Evolutionary conservation across 2,329 filamentous ascomycete genomes (phyloP), one percentile per base, ranked within the genome.

Genomic region (Cladophialophora carrionii): DNA sequence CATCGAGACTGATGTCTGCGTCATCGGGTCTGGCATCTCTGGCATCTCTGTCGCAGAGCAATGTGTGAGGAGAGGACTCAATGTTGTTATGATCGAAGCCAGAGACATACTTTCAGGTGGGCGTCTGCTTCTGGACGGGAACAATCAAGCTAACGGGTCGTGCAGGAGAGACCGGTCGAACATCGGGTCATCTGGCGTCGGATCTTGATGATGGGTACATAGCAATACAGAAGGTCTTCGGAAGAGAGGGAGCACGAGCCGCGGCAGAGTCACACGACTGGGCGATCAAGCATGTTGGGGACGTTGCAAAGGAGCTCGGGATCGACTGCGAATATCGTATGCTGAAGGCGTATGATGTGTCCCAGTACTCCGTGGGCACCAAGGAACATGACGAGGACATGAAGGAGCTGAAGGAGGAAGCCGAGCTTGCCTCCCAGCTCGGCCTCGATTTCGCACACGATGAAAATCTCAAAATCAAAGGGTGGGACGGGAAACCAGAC

Each of bases 281-380:
- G 81, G 84, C 83, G 0, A 69, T 85, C 10, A 76, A 83, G 24
- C 78, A 78, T 0, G 77, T 86, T 0, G 84, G 82, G 0, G 79
- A 85, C 63, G 75, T 87, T 2, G 75, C 79, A 0, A 75, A 77
- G 62, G 72, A 81, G 66, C 75, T 85, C 5, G 79, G 78, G 3
- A 83, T 86, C 34, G 82, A 85, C 0, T 87, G 84, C 73, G 84
- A 86, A 67, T 87, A 84, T 71, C 79, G 84, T 6, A 74, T 74
- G 41, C 69, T 86, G 2, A 80, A 78, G 0, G 82, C 75, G 0
- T 84, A 84, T 66, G 75, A 82, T 43, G 75, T 86, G 4, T 84
- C 82, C 1, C 80, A 85, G 70, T 83, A 82, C 64, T 70, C 76
- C 0, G 73, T 74, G 0, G 77, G 75, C 10, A 75, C 80, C 7